Base-by-base conservation (phyloP, 768 basidiomycete genomes). In the Punctularia strigosozonata region DNA sequence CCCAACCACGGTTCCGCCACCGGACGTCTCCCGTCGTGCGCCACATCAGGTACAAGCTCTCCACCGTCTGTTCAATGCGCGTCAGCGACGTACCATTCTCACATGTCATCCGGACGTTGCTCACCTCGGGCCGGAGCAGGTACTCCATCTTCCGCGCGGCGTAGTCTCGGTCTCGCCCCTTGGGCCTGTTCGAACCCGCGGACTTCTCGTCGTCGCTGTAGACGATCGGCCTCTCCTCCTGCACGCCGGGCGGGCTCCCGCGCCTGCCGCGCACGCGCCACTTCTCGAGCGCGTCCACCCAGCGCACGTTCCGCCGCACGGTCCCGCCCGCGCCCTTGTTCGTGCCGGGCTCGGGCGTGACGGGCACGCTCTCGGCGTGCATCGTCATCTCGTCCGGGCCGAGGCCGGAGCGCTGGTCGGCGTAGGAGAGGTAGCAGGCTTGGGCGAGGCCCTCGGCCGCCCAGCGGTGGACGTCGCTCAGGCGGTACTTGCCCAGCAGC, bases 1-100 rank as follows among this genome's bases (percentile, higher is more conserved):
- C 54, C 80, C 82, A 84, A 2, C 77, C 83, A 37, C 74, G 69
- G 32, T 75, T 66, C 45, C 84, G 67, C 84, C 85, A 87, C 40
- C 65, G 68, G 22, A 52, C 50, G 47, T 87, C 69, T 0, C 78
- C 73, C 2, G 84, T 87, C 6, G 70, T 66, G 32, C 71, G 71
- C 75, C 78, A 87, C 41, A 87, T 53, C 14, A 85, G 48, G 51
- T 77, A 85, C 39, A 87, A 54, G 7, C 77, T 79, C 52, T 87
- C 84, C 4, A 87, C 48, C 5, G 85, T 74, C 82, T 87, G 47
- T 17, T 20, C 26, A 23, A 41, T 22, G 23, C 28, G 35, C 43
- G 40, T 28, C 31, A 10, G 10, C 20, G 31, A n/a, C 18, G 39
- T 21, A 4, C 30, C 7, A 2, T 12, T 34, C 13, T 32, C n/a